A percentile compares a stretch with the other conserved stretches of the same genome.
Conservation (phyloP, 2,329 filamentous ascomycete genomes). For the Talaromyces sp. region DNA sequence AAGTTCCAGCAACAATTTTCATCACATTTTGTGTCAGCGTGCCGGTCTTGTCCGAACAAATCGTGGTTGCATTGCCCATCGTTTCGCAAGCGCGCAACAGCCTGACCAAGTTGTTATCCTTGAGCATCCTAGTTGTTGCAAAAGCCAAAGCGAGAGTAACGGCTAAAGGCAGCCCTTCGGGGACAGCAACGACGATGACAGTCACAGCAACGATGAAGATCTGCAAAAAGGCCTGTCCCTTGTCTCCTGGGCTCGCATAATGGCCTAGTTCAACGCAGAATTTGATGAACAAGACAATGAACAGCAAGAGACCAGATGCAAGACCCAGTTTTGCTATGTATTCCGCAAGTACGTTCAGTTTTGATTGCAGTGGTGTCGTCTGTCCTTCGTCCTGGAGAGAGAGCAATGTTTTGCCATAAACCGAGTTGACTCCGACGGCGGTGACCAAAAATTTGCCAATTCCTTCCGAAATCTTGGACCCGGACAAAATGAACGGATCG, state of each 20-base stretch:
- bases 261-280: conserved; percentile 60
- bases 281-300: conserved; percentile 73
- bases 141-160: conserved; percentile 59
- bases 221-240: conserved; percentile 54
- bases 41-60: conserved; percentile 63
- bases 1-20: conserved; percentile 54
- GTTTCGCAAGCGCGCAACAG: conserved; percentile 57
- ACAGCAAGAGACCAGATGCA: conserved; percentile 67
- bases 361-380: conserved; percentile 72
- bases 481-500: conserved; percentile 77
- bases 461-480: conserved; percentile 71
- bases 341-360: conserved; percentile 70
- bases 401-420: conserved; percentile 73
- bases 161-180: conserved; percentile 57
- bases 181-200: conserved; percentile 56
- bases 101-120: conserved; percentile 59
- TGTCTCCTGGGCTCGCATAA: conserved; percentile 44
- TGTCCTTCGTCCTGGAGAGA: conserved; percentile 71
- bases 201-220: conserved; percentile 57
- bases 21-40: conserved; percentile 62
- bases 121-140: conserved; percentile 59
- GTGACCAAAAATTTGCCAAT: conserved; percentile 72
- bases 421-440: conserved; percentile 67
- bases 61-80: conserved; percentile 60
- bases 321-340: conserved; percentile 74